A percentile compares a stretch with the other conserved stretches of the same genome.
Conservation (phyloP, 192 early-diverging fungal species). For the Rhizophagus sp. region DNA sequence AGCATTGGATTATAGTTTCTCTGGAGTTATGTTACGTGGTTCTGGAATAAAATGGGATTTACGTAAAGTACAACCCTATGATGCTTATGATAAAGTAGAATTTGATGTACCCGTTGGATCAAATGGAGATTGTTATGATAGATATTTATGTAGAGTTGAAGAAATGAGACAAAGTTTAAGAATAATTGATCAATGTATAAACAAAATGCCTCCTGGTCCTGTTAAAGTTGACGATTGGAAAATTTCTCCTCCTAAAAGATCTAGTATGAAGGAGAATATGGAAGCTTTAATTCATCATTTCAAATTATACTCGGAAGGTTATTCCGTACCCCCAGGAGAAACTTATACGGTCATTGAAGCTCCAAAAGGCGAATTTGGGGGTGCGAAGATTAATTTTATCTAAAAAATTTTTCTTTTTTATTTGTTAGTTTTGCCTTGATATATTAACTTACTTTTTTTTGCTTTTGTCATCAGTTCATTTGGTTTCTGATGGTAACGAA, state of each 20-base stretch:
- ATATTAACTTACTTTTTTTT: not conserved
- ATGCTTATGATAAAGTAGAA: conserved; percentile 92
- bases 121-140: conserved; percentile 95
- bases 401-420: not conserved
- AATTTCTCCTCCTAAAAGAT: conserved; percentile 90
- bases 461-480: not conserved
- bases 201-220: conserved; percentile 93
- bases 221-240: conserved; percentile 98
- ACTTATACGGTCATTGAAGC: conserved; percentile 98
- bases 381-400: not conserved
- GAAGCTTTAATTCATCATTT: conserved; percentile 99
- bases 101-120: conserved; percentile 97
- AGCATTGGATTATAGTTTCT: conserved; percentile 90
- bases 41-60: conserved; percentile 93
- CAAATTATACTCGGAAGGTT: conserved; percentile 99
- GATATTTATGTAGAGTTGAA: conserved; percentile 96
- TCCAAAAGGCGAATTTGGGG: conserved; percentile 98
- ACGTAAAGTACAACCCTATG: conserved; percentile 91
- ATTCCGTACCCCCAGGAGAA: conserved; percentile 94
- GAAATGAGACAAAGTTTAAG: conserved; percentile 97
- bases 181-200: conserved; percentile 95
- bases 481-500: conserved; percentile 23
- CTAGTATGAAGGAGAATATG: conserved; percentile 98
- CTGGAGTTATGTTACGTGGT: conserved; percentile 94
- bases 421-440: not conserved